Conservation (phyloP, 164 flowering plant species). For the Magnolia officinalis region DNA sequence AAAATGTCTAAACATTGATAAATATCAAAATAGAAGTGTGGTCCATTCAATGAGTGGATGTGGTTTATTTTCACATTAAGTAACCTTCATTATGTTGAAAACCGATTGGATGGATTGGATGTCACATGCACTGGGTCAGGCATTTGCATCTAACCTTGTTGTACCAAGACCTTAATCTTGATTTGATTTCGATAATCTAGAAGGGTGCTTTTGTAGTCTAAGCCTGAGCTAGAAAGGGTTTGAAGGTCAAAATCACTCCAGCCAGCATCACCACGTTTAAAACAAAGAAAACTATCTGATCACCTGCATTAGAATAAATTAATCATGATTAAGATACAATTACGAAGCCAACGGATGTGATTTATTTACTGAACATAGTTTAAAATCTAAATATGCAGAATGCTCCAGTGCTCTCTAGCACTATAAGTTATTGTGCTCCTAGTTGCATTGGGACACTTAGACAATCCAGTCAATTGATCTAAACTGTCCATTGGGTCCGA, state of each 20-base stretch:
- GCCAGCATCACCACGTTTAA: slow-evolving; percentile 9
- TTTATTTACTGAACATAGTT: neutral
- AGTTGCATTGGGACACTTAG: too few relatives aligned
- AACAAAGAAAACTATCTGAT: slow-evolving; percentile 16
- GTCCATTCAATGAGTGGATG: too few relatives aligned
- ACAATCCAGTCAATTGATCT: too few relatives aligned
- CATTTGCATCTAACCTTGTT: neutral
- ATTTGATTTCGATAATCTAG: neutral
- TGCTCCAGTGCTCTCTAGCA: too few relatives aligned
- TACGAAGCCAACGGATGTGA: neutral
- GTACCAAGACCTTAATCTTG: neutral
- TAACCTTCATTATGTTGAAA: too few relatives aligned
- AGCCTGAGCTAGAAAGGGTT: slow-evolving; percentile 13
- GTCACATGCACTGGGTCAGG: neutral
- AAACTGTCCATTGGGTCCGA: too few relatives aligned
- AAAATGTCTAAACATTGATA: too few relatives aligned
- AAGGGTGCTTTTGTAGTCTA: neutral
- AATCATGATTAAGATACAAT: neutral
- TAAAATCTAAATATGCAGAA: too few relatives aligned
- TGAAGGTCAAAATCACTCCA: slow-evolving; percentile 17
- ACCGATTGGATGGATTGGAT: too few relatives aligned
- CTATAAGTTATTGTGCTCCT: too few relatives aligned
- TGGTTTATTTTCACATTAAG: too few relatives aligned
- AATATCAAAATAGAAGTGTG: too few relatives aligned
- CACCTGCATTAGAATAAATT: slow-evolving; percentile 11